Conservation (phyloP, 1,139 yeast genomes). For the Blastobotrys illinoisensis region DNA sequence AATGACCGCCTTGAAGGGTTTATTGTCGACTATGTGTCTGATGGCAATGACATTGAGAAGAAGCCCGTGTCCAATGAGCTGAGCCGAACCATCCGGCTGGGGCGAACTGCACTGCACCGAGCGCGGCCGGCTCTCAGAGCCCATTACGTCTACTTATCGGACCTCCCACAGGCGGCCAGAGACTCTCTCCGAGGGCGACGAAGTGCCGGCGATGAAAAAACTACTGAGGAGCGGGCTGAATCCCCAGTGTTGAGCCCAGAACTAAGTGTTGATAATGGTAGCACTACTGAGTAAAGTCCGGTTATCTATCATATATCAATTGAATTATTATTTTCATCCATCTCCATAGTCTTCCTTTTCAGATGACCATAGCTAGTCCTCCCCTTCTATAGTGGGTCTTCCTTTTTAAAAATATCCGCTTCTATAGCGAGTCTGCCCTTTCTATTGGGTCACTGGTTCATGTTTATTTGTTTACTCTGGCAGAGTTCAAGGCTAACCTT, state of each 20-base stretch:
- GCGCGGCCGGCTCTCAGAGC: slow-evolving; percentile 31
- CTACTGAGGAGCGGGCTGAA: not conserved
- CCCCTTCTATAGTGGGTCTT: too few species aligned
- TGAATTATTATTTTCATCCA: not conserved
- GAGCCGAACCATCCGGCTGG: slow-evolving; percentile 30
- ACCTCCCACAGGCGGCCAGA: slow-evolving; percentile 24
- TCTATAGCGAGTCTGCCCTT: too few species aligned
- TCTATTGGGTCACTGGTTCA: too few species aligned
- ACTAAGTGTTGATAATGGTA: not conserved
- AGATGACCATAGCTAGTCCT: too few species aligned
- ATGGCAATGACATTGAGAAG: slow-evolving; percentile 24
- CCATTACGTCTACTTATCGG: slow-evolving; percentile 22
- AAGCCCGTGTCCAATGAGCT: slow-evolving; percentile 33
- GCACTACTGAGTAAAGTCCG: not conserved
- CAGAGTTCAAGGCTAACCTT: not conserved
- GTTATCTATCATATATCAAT: not conserved
- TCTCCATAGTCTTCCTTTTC: not conserved
- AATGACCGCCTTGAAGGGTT: slow-evolving; percentile 48
- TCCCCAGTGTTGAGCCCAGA: not conserved
- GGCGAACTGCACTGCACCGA: slow-evolving; percentile 29
- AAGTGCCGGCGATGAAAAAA: not conserved
- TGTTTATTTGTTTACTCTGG: too few species aligned
- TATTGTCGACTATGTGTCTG: slow-evolving; percentile 45
- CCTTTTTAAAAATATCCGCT: too few species aligned
- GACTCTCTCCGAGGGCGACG: slow-evolving; percentile 1